Conservation (phyloP, 1,284 basidiomycete species). For the Cryptococcus floricola region DNA sequence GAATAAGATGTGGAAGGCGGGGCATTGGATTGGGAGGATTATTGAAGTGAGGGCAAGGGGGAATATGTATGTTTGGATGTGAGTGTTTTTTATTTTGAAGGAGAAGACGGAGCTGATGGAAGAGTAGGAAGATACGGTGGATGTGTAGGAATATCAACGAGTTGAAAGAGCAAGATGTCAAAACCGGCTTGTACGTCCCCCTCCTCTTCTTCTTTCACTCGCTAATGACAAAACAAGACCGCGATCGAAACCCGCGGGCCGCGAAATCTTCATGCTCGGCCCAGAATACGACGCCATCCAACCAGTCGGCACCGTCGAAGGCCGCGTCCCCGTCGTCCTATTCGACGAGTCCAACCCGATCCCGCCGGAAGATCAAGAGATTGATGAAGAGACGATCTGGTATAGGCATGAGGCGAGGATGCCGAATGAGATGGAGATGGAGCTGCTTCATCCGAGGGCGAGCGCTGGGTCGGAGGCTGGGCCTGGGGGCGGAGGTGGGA, state of each 20-base stretch:
- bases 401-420: constrained; percentile 13
- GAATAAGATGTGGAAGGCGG: constrained; percentile 7
- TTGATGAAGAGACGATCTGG: constrained; percentile 8
- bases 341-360: constrained; percentile 22
- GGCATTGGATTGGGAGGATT: constrained; percentile 21
- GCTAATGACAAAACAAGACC: constrained; percentile 1
- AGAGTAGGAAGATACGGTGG: constrained; percentile 18
- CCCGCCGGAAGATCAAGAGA: constrained; percentile 5
- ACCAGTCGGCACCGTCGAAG: constrained; percentile 22
- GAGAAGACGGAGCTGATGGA: not conserved
- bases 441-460: not conserved
- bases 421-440: constrained; percentile 2
- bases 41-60: constrained; percentile 20
- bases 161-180: constrained; percentile 7
- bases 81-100: constrained; percentile 1
- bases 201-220: not conserved
- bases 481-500: not conserved
- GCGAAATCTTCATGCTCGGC: constrained; percentile 20
- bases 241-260: constrained; percentile 5
- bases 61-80: constrained; percentile 21
- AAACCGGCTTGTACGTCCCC: constrained; percentile 12
- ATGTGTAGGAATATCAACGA: constrained; percentile 13
- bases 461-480: not conserved
- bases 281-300: constrained; percentile 14
- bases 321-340: constrained; percentile 10